Conservation (phyloP, 106 monocot species). For the Dioscorea alata region DNA sequence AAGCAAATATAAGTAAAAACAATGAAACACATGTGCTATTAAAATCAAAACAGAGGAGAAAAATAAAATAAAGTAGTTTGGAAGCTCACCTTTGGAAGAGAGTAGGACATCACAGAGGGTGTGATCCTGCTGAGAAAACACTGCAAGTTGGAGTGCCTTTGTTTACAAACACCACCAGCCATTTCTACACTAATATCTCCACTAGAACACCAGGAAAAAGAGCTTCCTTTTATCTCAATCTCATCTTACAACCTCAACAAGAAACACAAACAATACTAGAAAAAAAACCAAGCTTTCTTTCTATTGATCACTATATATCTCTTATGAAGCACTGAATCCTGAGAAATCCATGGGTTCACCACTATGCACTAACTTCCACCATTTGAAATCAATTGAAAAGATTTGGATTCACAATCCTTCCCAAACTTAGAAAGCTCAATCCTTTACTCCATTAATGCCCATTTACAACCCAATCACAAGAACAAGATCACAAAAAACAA, state of each 20-base stretch:
- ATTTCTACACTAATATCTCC: not conserved
- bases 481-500: no score
- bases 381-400: no score
- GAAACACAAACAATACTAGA: not conserved
- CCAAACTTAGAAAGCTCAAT: no score
- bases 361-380: no score
- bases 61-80: not conserved
- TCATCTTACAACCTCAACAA: no score
- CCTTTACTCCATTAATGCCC: no score
- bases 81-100: constrained; percentile 40
- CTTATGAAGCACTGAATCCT: no score
- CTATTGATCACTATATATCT: no score
- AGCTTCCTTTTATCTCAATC: not conserved
- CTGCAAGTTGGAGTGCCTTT: constrained; percentile 41
- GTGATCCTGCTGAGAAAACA: constrained; percentile 35
- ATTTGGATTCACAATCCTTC: no score
- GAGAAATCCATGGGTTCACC: no score
- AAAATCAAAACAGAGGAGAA: not conserved
- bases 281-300: not conserved
- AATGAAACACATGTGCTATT: not conserved
- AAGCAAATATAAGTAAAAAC: not conserved
- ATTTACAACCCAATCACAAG: no score
- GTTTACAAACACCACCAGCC: not conserved
- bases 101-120: constrained; percentile 24
- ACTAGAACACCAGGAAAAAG: not conserved